Percentiles rank a stretch among this genome's conserved stretches.
These are phyloP conservation scores for Trichoderma orchidacearum DNA, from an alignment of 495 filamentous ascomycete species.

Conservation along the genomic window DNA sequence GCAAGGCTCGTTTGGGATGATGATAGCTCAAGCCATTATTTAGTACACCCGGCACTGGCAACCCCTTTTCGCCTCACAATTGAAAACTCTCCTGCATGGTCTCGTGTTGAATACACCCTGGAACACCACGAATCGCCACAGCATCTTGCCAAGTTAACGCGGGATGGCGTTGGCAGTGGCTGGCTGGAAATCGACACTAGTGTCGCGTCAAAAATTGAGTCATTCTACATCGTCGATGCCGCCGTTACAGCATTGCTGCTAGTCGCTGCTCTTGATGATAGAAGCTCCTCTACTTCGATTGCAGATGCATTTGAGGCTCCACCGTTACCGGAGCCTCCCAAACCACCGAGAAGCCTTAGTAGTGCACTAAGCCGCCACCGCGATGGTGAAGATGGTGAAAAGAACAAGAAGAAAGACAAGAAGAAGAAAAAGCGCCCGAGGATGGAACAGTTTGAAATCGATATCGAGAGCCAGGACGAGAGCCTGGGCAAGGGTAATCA, in stretches of 20 bases:
- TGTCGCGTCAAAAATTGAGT: conserved; percentile 35
- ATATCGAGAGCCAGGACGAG: conserved; percentile 38
- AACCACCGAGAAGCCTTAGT: conserved; percentile 4
- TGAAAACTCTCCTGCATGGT: conserved; percentile 36
- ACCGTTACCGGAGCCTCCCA: conserved; percentile 13
- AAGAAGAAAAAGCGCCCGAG: conserved; percentile 20
- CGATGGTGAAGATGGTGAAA: conserved; percentile 8
- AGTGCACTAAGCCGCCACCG: conserved; percentile 11
- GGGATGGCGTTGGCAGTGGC: conserved; percentile 37
- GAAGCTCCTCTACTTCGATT: conserved; percentile 11
- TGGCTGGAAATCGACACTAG: conserved; percentile 39
- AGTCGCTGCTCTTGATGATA: conserved; percentile 51
- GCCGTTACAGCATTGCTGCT: conserved; percentile 53
- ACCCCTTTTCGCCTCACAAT: conserved; percentile 42
- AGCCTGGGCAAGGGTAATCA: conserved; percentile 22
- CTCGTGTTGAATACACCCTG: conserved; percentile 43
- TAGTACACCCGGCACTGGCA: conserved; percentile 55
- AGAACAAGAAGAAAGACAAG: conserved; percentile 4
- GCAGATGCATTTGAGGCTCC: conserved; percentile 41
- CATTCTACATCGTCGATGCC: conserved; percentile 66
- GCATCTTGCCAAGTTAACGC: conserved; percentile 33
- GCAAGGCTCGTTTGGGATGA: conserved; percentile 59
- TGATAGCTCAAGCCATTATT: conserved; percentile 46
- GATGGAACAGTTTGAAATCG: conserved; percentile 41
- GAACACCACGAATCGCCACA: conserved; percentile 46